phyloP scores from a whole-genome alignment of 108 stramenopile species.

The Pseudonitzschia delicatissima region DNA sequence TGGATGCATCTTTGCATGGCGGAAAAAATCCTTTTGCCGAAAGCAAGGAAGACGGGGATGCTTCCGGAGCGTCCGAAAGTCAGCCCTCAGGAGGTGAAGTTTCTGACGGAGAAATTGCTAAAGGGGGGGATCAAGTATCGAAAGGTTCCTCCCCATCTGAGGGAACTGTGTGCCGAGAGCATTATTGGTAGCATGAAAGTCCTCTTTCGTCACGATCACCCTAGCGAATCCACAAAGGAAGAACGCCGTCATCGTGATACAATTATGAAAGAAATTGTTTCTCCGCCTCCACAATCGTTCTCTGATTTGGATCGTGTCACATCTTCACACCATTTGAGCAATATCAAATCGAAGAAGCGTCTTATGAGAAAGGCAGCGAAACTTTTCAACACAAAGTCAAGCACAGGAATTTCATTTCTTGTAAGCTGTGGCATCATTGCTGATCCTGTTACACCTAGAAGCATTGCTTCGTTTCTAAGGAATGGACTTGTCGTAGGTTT shows the following conservation, averaged over 20 bases:
- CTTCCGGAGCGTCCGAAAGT: not conserved
- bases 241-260: constrained; percentile 32
- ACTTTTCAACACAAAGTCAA: constrained; percentile 76
- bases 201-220: constrained; percentile 55
- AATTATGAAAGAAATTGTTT: constrained; percentile 26
- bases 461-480: constrained; percentile 86
- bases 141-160: constrained; percentile 75
- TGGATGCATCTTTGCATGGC: constrained; percentile 30
- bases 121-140: constrained; percentile 16
- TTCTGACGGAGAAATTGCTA: not conserved
- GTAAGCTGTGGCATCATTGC: constrained; percentile 56
- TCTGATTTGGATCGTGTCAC: constrained; percentile 26
- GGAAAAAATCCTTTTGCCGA: not conserved
- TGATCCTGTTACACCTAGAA: constrained; percentile 72
- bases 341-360: constrained; percentile 65
- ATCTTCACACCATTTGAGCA: constrained; percentile 42
- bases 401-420: constrained; percentile 74
- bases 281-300: constrained; percentile 29
- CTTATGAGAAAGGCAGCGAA: constrained; percentile 65
- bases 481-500: constrained; percentile 86
- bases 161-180: constrained; percentile 78
- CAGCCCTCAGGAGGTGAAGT: not conserved
- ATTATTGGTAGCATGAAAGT: constrained; percentile 69
- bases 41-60: not conserved
- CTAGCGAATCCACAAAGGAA: constrained; percentile 32